Evolutionary conservation across 805 yeast genomes (phyloP).

Genomic region (Candida vartiovaarae): DNA sequence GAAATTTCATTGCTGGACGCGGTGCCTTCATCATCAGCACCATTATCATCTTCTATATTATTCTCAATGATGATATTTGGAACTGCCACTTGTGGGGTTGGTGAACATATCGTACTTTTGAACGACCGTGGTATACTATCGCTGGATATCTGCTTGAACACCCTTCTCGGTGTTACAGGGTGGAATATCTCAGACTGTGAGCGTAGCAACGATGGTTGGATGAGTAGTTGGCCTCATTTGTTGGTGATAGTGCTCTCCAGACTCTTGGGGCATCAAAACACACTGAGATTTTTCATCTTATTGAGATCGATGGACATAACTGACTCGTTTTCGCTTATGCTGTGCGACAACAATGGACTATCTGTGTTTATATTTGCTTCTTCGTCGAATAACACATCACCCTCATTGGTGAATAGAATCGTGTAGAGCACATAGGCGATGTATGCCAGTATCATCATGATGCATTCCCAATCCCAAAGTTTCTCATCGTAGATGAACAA

Average conservation of each 20-base stretch:
- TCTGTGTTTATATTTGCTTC: neutral
- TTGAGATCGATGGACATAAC: conserved; percentile 15
- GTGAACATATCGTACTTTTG: too few relatives aligned
- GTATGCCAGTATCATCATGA: conserved; percentile 50
- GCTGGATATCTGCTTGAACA: too few relatives aligned
- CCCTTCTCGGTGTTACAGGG: too few relatives aligned
- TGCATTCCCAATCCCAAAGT: conserved; percentile 49
- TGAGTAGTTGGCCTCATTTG: neutral
- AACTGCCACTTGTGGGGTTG: too few relatives aligned
- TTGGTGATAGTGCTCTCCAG: conserved; percentile 10
- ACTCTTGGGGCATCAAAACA: conserved; percentile 33
- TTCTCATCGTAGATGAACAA: conserved; percentile 47
- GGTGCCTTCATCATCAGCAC: too few relatives aligned
- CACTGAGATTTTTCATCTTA: conserved; percentile 26
- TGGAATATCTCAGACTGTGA: neutral
- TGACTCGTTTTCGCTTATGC: neutral
- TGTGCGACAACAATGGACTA: neutral
- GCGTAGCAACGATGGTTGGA: conserved; percentile 2
- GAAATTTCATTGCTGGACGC: too few relatives aligned
- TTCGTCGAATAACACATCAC: conserved; percentile 12
- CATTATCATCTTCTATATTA: too few relatives aligned
- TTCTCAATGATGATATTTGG: too few relatives aligned
- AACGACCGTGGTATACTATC: too few relatives aligned
- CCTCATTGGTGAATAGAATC: conserved; percentile 37
- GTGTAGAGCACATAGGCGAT: conserved; percentile 45